A percentile compares a stretch with the other conserved stretches of the same genome.
phyloP scores from a whole-genome alignment of 2,329 filamentous ascomycete species.

The Colletotrichum somersetense region DNA sequence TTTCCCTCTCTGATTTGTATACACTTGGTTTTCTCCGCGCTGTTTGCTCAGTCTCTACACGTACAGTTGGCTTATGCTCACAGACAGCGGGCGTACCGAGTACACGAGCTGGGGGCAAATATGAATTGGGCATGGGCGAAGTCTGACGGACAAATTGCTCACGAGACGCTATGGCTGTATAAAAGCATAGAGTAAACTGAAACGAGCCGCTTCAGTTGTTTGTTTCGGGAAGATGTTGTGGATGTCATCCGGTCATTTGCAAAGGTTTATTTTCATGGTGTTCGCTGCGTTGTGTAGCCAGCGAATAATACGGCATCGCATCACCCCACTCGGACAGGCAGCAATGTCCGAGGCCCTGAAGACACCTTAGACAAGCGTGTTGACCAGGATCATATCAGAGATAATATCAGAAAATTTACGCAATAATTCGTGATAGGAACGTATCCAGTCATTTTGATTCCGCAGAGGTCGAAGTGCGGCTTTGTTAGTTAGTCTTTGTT shows the following conservation, averaged over 20 bases:
- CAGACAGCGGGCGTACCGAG: no score
- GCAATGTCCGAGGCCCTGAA: not conserved
- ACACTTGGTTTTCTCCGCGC: accelerated
- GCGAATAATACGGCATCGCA: not conserved
- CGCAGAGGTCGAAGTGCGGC: no score
- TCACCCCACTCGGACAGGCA: not conserved
- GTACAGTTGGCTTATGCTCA: not conserved
- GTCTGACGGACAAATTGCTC: not conserved
- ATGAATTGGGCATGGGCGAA: not conserved
- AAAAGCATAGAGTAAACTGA: not conserved
- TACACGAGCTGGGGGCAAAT: not conserved
- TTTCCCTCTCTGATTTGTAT: accelerated
- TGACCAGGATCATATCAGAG: no score
- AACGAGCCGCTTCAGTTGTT: not conserved
- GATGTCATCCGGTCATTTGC: not conserved
- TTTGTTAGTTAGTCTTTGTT: not conserved
- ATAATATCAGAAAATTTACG: no score
- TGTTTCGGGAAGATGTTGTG: not conserved
- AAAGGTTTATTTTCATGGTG: not conserved
- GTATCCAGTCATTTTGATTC: no score
- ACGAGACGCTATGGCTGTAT: no score
- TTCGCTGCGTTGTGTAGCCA: not conserved
- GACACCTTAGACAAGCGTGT: not conserved
- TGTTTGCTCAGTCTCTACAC: not conserved
- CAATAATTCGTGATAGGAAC: not conserved